Evolutionary conservation across 2,329 filamentous ascomycete species (phyloP), one percentile per base, ranked within the genome.

Genomic region (Calonectria pauciramosa): DNA sequence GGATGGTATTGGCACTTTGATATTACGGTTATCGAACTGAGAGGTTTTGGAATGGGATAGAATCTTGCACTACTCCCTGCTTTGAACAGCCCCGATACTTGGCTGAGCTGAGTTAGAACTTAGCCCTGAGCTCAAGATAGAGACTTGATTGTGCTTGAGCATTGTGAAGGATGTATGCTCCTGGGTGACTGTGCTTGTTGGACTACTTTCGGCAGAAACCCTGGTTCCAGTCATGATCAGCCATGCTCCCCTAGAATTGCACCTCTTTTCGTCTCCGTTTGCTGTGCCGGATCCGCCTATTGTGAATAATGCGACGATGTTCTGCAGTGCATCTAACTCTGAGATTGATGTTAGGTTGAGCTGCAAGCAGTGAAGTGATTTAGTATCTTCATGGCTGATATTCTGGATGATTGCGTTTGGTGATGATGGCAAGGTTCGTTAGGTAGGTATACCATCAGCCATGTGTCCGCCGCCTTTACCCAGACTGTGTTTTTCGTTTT

Each of bases 1-100:
- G 79, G 80, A 79, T 74, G 77, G 68, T 76, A 73, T 76, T 79
- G 75, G 78, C 74, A 78, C 76, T 82, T 79, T 80, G 70, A 80
- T 78, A 71, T 80, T 76, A 69, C 63, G 76, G 66, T 77, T 77
- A 77, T 78, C 60, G 70, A 76, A 70, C 72, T 75, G 44, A 69
- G 47, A 64, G 65, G 34, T 72, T 74, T 76, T 69, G 73, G 76
- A 76, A 76, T 70, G 68, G 71, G 76, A 79, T 80, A 77, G 74
- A 80, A 77, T 76, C 52, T 73, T 75, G 72, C 70, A 71, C 70
- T 77, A 47, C 73, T 68, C 73, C 76, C 56, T 38, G 54, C 72
- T 66, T 75, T 71, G 44, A 71, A 74, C 67, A 69, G 54, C 28
- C 60, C 32, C 32, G 51, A 30, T 68, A 70, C 51, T 54, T 77